Conservation (phyloP, 441 rosid genomes). For the Adansonia rubrostipa region DNA sequence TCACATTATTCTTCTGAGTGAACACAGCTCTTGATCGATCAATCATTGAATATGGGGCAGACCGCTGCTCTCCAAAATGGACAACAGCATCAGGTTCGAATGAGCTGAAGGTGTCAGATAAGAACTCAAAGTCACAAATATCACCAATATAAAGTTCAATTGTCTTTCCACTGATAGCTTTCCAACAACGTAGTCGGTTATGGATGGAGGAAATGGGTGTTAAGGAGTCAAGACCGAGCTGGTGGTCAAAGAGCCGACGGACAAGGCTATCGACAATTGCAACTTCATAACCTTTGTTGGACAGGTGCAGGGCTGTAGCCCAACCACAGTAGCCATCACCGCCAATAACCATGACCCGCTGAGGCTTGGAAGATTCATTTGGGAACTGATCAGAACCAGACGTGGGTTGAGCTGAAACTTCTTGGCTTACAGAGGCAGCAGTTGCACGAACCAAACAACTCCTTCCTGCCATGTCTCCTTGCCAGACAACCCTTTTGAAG, state of each 20-base stretch:
- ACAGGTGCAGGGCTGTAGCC: constrained; percentile 95
- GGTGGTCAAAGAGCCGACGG: constrained; percentile 88
- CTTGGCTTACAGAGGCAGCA: constrained; percentile 50
- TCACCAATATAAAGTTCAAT: constrained; percentile 84
- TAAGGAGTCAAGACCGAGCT: constrained; percentile 84
- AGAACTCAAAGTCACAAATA: constrained; percentile 89
- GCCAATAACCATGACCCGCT: constrained; percentile 88
- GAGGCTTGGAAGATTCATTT: constrained; percentile 48
- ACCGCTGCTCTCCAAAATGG: constrained; percentile 93
- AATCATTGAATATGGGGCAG: constrained; percentile 97
- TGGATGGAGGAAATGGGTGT: constrained; percentile 90
- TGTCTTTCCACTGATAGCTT: constrained; percentile 73
- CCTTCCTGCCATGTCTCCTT: constrained; percentile 38
- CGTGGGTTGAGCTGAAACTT: constrained; percentile 52
- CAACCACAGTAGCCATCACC: constrained; percentile 98
- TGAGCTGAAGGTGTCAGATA: constrained; percentile 74
- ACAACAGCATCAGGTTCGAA: constrained; percentile 91
- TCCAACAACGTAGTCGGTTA: constrained; percentile 80
- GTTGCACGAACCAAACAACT: constrained; percentile 49
- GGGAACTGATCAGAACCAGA: constrained; percentile 37
- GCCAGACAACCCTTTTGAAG: constrained; percentile 40
- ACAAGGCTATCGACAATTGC: constrained; percentile 82
- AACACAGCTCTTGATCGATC: constrained; percentile 86
- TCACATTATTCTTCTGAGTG: constrained; percentile 91
- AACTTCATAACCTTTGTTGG: constrained; percentile 80